Evolutionary conservation across 805 yeast species (phyloP), one percentile per base, ranked within the genome.

Genomic region (Kazachstania africana): DNA sequence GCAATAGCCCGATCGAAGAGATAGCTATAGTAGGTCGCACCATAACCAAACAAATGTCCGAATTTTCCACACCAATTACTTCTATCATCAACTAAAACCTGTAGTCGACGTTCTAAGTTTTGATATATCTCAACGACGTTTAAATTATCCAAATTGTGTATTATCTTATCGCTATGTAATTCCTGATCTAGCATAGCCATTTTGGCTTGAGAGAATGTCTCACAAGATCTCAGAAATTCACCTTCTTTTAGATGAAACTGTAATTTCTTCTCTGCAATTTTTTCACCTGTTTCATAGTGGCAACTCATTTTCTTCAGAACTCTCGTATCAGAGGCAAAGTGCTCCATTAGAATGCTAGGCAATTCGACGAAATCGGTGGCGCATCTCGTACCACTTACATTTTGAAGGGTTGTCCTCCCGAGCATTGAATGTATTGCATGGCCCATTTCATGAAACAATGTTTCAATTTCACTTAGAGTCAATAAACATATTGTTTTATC

Each of bases 371-470:
- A 91, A 54, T 91, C 98, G 0, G 97, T 83, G 4, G 83, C 80
- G 53, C 97, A 88, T 36, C 98, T 67, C 0, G 98, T 91, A 3
- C 98, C 98, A 21, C 93, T 77, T 6, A 88, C 78, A 52, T 85
- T 91, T 52, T 91, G 98, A 32, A 88, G 59, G 26, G 77, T 66
- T 0, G 98, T 91, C 39, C 88, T 68, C 0, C 97, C 98, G 14
- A 91, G 60, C 95, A 91, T 88, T 3, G 96, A 83, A 54, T 91
- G 98, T 72, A 91, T 80, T 1, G 97, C 97, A 56, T 91, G 98
- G 1, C 98, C 98, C 95, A 91, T 85, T 57, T 91, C 98, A 57
- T 91, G 98, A 61, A 91, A 91, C 13, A 91, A 60, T 0, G 98
- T 91, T 45, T 88, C 95, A 14, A 88, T 85, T 47, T 91, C 97